Conservation (phyloP, 148 eudicot genomes). For the Heliamphora exappendiculata region DNA sequence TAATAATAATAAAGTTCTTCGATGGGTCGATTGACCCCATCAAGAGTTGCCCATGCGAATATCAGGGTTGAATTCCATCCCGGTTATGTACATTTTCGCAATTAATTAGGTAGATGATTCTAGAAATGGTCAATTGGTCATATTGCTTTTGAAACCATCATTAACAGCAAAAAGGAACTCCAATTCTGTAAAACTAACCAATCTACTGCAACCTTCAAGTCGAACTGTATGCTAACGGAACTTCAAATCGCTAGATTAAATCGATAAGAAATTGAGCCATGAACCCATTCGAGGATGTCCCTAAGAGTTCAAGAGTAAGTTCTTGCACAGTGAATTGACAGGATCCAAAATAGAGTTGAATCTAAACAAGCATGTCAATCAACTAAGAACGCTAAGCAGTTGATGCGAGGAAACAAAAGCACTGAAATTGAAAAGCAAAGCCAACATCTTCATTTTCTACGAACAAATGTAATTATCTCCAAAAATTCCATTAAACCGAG, state of each 20-base stretch:
- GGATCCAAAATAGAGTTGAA: no score
- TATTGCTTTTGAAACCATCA: background rate
- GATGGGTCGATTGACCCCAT: no score
- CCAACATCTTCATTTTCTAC: background rate
- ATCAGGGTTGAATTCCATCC: background rate
- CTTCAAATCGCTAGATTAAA: no score
- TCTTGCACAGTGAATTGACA: background rate
- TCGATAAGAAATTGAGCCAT: no score
- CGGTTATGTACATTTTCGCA: background rate
- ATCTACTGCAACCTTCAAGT: slow-evolving; percentile 7
- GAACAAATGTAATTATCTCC: background rate
- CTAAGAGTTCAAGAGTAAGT: background rate
- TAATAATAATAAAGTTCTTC: no score
- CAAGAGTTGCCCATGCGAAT: no score
- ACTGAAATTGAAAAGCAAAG: background rate
- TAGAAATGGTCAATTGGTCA: background rate
- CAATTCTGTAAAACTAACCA: background rate
- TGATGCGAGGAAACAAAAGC: background rate
- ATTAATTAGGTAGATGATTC: background rate
- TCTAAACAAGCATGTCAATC: no score
- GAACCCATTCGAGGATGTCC: background rate
- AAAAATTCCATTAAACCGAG: background rate
- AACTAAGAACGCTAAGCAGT: no score
- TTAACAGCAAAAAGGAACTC: background rate
- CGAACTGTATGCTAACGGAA: no score